phyloP scores from a whole-genome alignment of 495 filamentous ascomycete genomes.

The Trichoderma asperelloides region DNA sequence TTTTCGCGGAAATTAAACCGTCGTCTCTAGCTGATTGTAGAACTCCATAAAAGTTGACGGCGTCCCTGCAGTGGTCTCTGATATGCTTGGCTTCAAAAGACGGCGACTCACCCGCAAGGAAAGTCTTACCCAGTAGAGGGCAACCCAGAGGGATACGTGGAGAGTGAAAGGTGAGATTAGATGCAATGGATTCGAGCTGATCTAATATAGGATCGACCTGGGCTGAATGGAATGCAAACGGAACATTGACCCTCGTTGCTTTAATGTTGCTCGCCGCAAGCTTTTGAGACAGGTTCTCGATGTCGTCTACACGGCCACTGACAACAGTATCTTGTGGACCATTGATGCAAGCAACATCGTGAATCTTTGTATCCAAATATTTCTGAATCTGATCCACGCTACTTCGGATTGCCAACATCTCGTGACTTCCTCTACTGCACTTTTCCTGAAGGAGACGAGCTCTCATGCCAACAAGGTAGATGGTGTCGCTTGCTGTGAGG shows the following conservation, averaged over 20 bases:
- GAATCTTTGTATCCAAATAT: slow-evolving; percentile 23
- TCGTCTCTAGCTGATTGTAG: slow-evolving; percentile 46
- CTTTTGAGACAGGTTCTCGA: slow-evolving; percentile 48
- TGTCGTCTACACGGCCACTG: slow-evolving; percentile 41
- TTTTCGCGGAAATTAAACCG: slow-evolving; percentile 43
- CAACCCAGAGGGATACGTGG: slow-evolving; percentile 66
- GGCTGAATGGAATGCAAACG: slow-evolving; percentile 73
- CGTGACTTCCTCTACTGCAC: slow-evolving; percentile 63
- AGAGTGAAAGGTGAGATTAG: slow-evolving; percentile 49
- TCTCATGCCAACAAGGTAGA: slow-evolving; percentile 71
- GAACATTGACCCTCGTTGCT: slow-evolving; percentile 59
- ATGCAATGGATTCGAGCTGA: slow-evolving; percentile 46
- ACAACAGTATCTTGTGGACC: slow-evolving; percentile 52
- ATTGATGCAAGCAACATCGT: slow-evolving; percentile 54
- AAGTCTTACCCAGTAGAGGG: slow-evolving; percentile 52
- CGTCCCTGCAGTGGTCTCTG: slow-evolving; percentile 54
- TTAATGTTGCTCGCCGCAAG: slow-evolving; percentile 56
- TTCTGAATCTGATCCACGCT: slow-evolving; percentile 29
- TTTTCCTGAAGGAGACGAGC: slow-evolving; percentile 66
- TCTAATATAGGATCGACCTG: slow-evolving; percentile 72
- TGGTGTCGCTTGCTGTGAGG: slow-evolving; percentile 65
- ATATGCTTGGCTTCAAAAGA: slow-evolving; percentile 55
- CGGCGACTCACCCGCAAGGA: slow-evolving; percentile 39
- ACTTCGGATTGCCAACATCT: slow-evolving; percentile 53
- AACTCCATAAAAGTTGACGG: slow-evolving; percentile 65